These are phyloP conservation scores for Podospora pseudoanserina DNA, from an alignment of 495 filamentous ascomycete genomes.

Conservation along the genomic window DNA sequence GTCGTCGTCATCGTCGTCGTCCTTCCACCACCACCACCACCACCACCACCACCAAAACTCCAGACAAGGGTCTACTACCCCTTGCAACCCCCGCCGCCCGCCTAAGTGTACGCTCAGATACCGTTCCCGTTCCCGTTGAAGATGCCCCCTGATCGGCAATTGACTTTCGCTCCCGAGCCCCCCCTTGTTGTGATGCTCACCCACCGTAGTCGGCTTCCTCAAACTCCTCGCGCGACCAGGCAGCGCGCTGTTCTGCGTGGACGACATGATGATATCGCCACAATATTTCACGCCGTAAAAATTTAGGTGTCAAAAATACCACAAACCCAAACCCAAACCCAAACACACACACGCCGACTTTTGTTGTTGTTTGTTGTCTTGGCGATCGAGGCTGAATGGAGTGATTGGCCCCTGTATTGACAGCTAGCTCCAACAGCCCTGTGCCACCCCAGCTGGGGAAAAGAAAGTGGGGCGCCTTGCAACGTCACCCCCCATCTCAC, in stretches of 20 bases:
- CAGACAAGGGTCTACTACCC: conserved; percentile 9
- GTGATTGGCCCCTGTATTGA: neutral
- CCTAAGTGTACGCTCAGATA: neutral
- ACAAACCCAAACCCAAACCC: too few species aligned
- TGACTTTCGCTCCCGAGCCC: conserved; percentile 18
- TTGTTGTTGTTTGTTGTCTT: neutral
- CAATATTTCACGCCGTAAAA: neutral
- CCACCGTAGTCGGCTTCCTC: conserved; percentile 33
- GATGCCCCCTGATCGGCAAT: conserved; percentile 40
- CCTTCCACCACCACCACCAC: neutral
- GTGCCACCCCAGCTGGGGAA: neutral
- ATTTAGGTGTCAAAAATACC: neutral
- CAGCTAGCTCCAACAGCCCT: neutral
- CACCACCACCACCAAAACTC: conserved; percentile 4
- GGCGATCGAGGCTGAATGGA: neutral
- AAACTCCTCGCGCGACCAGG: conserved; percentile 45
- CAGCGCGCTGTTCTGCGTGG: conserved; percentile 29
- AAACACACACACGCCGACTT: neutral
- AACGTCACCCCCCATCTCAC: neutral
- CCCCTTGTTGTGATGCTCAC: conserved; percentile 11
- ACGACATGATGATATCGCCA: conserved; percentile 15
- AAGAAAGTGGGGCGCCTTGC: neutral
- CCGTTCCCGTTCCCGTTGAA: neutral
- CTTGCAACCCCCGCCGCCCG: neutral
- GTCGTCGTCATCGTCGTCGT: neutral